phyloP scores from a whole-genome alignment of 495 filamentous ascomycete genomes.

The Neurospora sp. region DNA sequence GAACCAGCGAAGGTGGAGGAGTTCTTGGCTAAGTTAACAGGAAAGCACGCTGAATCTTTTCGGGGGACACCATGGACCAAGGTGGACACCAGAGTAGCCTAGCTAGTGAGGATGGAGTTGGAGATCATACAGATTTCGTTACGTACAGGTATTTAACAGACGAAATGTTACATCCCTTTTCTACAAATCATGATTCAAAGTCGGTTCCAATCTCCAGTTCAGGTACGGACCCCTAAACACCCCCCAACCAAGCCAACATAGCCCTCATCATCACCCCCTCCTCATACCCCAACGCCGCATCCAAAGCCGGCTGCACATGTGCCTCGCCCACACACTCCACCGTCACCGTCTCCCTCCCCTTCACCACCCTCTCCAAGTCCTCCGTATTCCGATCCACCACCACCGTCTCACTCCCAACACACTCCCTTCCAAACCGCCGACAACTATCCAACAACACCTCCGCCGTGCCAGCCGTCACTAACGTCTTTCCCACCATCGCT shows the following conservation, averaged over 20 bases:
- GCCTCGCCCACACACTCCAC: conserved; percentile 13
- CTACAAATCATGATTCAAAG: too few relatives aligned
- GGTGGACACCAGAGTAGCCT: too few relatives aligned
- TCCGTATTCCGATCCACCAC: background rate
- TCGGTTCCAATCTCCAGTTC: too few relatives aligned
- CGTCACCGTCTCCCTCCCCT: conserved; percentile 3
- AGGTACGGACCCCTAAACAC: too few relatives aligned
- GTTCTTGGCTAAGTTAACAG: background rate
- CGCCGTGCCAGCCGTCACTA: conserved; percentile 9
- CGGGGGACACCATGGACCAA: too few relatives aligned
- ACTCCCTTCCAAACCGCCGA: conserved; percentile 4
- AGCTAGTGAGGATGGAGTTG: too few relatives aligned
- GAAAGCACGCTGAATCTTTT: too few relatives aligned
- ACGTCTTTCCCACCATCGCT: conserved; percentile 5
- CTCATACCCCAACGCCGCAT: conserved; percentile 7
- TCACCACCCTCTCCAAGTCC: background rate
- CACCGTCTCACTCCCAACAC: conserved; percentile 2
- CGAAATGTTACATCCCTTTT: too few relatives aligned
- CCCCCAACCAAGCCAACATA: conserved; percentile 8
- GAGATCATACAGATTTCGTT: too few relatives aligned
- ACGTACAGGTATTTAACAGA: too few relatives aligned
- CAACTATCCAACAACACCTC: conserved; percentile 14
- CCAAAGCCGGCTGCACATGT: conserved; percentile 14
- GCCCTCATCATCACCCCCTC: conserved; percentile 7
- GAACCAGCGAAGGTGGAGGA: background rate